These are phyloP conservation scores for Colletotrichum coccodes DNA, from an alignment of 2,329 filamentous ascomycete species.

Conservation along the genomic window DNA sequence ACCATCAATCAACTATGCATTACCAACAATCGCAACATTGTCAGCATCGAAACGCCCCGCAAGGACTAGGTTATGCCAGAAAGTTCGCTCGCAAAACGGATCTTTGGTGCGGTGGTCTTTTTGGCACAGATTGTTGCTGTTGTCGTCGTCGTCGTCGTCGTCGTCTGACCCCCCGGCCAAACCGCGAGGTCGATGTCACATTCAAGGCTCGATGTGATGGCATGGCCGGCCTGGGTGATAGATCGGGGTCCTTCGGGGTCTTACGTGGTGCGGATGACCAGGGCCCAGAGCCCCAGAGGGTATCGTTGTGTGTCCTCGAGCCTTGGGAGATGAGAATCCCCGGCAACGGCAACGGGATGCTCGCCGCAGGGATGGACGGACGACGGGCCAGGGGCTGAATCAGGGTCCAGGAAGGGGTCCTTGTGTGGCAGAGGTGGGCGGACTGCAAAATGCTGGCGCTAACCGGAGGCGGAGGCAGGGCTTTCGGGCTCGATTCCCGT, in stretches of 20 bases:
- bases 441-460: too few species aligned
- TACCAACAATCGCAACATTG: not conserved
- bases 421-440: not conserved
- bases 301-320: not conserved
- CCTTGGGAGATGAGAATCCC: not conserved
- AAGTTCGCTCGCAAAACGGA: conserved; percentile 1
- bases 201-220: conserved; percentile 23
- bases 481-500: not conserved
- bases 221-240: conserved; percentile 12
- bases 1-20: not conserved
- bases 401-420: conserved; percentile 23
- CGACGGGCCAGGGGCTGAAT: conserved; percentile 28
- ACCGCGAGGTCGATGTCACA: conserved; percentile 15
- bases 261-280: conserved; percentile 1
- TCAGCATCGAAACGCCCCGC: not conserved
- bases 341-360: conserved; percentile 15
- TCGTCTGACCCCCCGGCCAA: not conserved
- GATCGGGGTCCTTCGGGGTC: conserved; percentile 27
- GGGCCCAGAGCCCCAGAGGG: not conserved
- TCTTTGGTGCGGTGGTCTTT: not conserved
- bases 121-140: not conserved
- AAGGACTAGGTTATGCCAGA: not conserved
- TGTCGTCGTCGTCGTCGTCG: not conserved
- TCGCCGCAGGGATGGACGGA: conserved; percentile 22
- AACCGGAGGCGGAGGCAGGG: not conserved